phyloP scores from a whole-genome alignment of 2,329 filamentous ascomycete species.

The Alternaria brassicae region DNA sequence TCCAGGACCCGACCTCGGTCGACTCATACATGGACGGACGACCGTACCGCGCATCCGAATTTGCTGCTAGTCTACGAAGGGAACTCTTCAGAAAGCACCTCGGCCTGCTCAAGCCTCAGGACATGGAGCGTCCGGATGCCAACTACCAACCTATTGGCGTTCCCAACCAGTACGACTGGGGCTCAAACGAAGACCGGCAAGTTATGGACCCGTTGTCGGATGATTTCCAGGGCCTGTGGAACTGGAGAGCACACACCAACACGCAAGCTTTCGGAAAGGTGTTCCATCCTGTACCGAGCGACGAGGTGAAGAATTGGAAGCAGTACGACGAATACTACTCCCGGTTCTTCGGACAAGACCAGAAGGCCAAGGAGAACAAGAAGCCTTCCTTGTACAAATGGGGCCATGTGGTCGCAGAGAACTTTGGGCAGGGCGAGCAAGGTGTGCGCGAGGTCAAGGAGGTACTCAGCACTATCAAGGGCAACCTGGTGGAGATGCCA shows the following conservation, averaged over 20 bases:
- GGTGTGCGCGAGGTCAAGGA: constrained; percentile 63
- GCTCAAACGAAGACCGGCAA: constrained; percentile 56
- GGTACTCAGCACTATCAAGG: constrained; percentile 73
- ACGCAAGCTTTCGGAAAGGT: constrained; percentile 81
- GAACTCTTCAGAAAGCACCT: constrained; percentile 92
- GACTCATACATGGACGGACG: constrained; percentile 76
- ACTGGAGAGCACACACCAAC: constrained; percentile 73
- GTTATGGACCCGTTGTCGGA: constrained; percentile 77
- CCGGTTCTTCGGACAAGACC: constrained; percentile 64
- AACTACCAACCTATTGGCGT: constrained; percentile 66
- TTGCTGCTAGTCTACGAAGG: constrained; percentile 81
- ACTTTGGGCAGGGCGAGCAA: constrained; percentile 54
- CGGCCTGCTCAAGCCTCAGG: constrained; percentile 78
- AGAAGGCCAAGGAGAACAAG: constrained; percentile 51
- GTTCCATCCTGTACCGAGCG: constrained; percentile 80
- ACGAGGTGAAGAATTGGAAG: constrained; percentile 72
- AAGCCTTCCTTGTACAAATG: constrained; percentile 72
- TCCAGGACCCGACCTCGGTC: constrained; percentile 77
- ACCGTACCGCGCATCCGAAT: constrained; percentile 74
- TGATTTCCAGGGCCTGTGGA: constrained; percentile 76
- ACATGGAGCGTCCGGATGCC: constrained; percentile 65
- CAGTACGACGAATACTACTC: constrained; percentile 76
- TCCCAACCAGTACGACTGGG: constrained; percentile 62
- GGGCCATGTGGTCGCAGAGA: constrained; percentile 77
- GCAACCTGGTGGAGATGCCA: constrained; percentile 81